Evolutionary conservation across 106 monocot species (phyloP), one percentile per base, ranked within the genome.

Genomic region (Apostasia ramifera): DNA sequence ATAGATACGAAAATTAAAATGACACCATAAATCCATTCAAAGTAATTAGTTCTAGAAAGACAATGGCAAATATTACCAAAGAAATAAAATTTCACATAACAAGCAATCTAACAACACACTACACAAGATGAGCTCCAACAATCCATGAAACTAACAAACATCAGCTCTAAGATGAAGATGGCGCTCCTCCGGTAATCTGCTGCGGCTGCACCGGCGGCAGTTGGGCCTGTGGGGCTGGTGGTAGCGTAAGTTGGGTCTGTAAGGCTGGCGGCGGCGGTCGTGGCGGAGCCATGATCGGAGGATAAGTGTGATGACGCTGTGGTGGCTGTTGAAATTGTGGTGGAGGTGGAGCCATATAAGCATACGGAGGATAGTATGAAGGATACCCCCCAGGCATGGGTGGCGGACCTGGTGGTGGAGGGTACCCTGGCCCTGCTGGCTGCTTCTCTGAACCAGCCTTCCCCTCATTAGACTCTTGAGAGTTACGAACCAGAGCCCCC

Each of bases 291-390:
- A 75, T 50, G 71, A 76, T 72, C 5, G 80, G 61, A 13, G 75
- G 89, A 53, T 82, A 81, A 5, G 80, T 69, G 1, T 82, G 86
- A 69, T 81, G 79, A 14, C 84, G 88, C 55, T 76, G 90, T 26
- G 26, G 26, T 26, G 26, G 26, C 56, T 56, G 56, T 13, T 82
- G 81, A 42, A 75, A 78, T 52, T 76, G 81, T 46, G 78, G 77
- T 7, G 77, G 87, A 1, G 79, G 77, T 2, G 76, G 86, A 10
- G 81, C 73, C 80, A 79, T 81, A 75, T 88, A 90, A 41, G 83
- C 90, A 67, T 90, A 90, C 43, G 86, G 83, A 52, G 84, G 84
- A 57, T 95, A 88, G 44, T 82, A 80, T 1, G 75, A 78, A 6
- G 80, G 90, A 52, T 90, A 87, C 56, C 86, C 92, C 8, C 77